These are phyloP conservation scores for Gnaphalium uliginosum DNA, from an alignment of 129 eudicot species.

Conservation along the genomic window DNA sequence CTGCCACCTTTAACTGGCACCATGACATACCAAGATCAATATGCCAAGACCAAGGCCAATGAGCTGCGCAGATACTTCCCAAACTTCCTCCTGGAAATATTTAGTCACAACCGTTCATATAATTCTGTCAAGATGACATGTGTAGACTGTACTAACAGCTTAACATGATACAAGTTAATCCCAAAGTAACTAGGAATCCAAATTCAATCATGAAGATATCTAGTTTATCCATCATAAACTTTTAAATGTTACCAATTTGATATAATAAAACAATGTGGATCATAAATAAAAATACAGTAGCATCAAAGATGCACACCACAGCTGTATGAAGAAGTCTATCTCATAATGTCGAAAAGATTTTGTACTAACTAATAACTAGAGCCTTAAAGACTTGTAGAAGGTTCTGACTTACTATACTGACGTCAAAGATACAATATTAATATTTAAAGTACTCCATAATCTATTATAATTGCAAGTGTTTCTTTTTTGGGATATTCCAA, in stretches of 20 bases:
- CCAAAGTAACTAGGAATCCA: neutral
- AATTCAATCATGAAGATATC: slow-evolving; percentile 5
- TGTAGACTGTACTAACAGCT: neutral
- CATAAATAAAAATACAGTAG: neutral
- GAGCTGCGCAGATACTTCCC: slow-evolving; percentile 99
- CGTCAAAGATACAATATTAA: neutral
- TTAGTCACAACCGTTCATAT: slow-evolving; percentile 19
- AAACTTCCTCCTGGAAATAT: slow-evolving; percentile 83
- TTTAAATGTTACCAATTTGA: neutral
- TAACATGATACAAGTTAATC: neutral
- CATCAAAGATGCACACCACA: neutral
- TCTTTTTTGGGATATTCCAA: neutral
- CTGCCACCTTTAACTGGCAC: neutral
- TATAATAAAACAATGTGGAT: neutral
- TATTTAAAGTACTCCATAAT: neutral
- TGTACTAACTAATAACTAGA: neutral
- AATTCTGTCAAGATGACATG: slow-evolving; percentile 9
- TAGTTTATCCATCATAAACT: neutral
- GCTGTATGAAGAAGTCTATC: neutral
- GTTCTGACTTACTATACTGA: neutral
- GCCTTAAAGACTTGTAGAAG: neutral
- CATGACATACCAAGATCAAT: slow-evolving; percentile 58
- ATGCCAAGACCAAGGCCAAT: slow-evolving; percentile 91
- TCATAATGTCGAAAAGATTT: neutral
- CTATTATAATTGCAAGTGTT: neutral